A percentile compares a stretch with the other conserved stretches of the same genome.
These are phyloP conservation scores for Dissophora ornata DNA, from an alignment of 192 early-diverging fungal genomes.

Conservation along the genomic window DNA sequence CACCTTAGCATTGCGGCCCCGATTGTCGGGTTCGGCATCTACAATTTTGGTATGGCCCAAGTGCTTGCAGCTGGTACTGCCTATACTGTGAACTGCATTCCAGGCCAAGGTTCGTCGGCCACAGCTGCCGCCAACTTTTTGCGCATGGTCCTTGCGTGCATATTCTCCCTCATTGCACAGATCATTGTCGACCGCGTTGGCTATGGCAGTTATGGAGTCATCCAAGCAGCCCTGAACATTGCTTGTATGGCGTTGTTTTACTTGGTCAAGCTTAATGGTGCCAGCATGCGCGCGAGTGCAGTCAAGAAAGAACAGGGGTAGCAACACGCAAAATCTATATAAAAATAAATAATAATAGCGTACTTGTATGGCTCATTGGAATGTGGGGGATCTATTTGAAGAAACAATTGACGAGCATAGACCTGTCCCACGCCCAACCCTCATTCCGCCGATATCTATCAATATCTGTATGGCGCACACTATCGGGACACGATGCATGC, in stretches of 20 bases:
- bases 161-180: slow-evolving; percentile 52
- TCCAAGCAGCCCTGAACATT: slow-evolving; percentile 55
- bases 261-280: slow-evolving; percentile 55
- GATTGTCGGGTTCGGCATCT: slow-evolving; percentile 59
- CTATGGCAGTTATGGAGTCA: slow-evolving; percentile 53
- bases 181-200: slow-evolving; percentile 54
- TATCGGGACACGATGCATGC: too few species aligned
- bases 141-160: slow-evolving; percentile 56
- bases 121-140: slow-evolving; percentile 60
- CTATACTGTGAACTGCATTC: slow-evolving; percentile 59
- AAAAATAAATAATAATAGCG: too few species aligned
- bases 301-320: slow-evolving; percentile 35
- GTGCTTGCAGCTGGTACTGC: slow-evolving; percentile 53
- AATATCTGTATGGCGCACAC: too few species aligned
- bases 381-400: too few species aligned
- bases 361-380: too few species aligned
- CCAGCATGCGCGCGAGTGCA: slow-evolving; percentile 46
- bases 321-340: too few species aligned
- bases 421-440: too few species aligned
- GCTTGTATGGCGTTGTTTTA: slow-evolving; percentile 47
- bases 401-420: too few species aligned
- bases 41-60: slow-evolving; percentile 60
- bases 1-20: slow-evolving; percentile 50
- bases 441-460: too few species aligned
- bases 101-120: slow-evolving; percentile 58